Evolutionary conservation across 163 green algal genomes (phyloP).

Genomic region (Chlamydomonas reinhardtii): DNA sequence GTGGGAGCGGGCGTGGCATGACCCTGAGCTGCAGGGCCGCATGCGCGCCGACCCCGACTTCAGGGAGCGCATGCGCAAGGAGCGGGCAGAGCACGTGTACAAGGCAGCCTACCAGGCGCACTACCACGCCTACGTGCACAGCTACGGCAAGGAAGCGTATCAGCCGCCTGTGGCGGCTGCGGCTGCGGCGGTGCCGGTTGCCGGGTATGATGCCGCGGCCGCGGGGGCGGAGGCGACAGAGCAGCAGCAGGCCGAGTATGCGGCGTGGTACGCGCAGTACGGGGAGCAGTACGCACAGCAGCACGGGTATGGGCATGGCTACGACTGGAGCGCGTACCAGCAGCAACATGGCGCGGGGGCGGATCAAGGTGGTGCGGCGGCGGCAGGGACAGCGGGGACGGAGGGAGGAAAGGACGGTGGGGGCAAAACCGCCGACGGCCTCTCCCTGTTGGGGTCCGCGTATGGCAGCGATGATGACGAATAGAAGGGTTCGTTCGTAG

Average conservation of each 20-base stretch:
- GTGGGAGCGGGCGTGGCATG: conserved; percentile 1
- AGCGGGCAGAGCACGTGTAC: conserved; percentile 17
- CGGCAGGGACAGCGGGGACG: background rate
- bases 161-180: background rate
- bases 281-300: background rate
- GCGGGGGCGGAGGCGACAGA: background rate
- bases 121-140: conserved; percentile 14
- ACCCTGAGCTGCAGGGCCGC: background rate
- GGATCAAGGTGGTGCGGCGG: background rate
- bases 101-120: conserved; percentile 3
- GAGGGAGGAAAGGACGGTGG: background rate
- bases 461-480: conserved; percentile 39
- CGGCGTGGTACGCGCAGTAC: background rate
- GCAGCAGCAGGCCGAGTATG: conserved; percentile 1
- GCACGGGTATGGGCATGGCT: background rate
- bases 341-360: background rate
- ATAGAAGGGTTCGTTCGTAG: background rate
- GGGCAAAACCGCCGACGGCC: background rate
- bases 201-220: background rate
- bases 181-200: no score
- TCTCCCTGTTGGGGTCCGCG: conserved; percentile 16
- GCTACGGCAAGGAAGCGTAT: conserved; percentile 31
- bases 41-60: conserved; percentile 1
- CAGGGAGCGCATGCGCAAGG: conserved; percentile 28
- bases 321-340: background rate